Conservation (phyloP, 306 rosid genomes). For the Inga leiocalycina region DNA sequence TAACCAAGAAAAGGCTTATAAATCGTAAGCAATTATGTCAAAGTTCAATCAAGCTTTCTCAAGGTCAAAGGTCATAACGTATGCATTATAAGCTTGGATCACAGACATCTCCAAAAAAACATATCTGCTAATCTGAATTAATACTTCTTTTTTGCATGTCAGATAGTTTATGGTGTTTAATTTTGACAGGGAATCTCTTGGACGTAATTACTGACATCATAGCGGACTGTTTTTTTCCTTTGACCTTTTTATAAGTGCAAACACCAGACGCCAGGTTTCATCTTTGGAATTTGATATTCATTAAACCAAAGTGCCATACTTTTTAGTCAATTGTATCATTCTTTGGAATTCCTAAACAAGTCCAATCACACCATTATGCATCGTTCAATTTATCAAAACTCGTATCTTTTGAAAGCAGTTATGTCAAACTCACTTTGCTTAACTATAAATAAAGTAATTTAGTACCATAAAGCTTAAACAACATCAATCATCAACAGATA, state of each 20-base stretch:
- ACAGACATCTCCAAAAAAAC: too few species aligned
- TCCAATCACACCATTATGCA: not conserved
- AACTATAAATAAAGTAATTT: not conserved
- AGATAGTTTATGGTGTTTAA: too few species aligned
- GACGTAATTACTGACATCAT: not conserved
- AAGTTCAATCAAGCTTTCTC: not conserved
- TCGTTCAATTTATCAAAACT: not conserved
- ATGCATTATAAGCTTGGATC: not conserved
- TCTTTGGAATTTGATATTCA: too few species aligned
- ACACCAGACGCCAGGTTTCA: not conserved
- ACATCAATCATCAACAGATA: not conserved
- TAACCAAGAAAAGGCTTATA: too few species aligned
- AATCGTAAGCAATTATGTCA: not conserved
- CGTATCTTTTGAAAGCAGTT: not conserved
- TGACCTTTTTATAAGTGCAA: not conserved
- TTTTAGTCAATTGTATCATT: too few species aligned
- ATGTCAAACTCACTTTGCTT: not conserved
- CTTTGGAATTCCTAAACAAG: not conserved
- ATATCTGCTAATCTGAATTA: too few species aligned
- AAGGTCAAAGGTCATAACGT: not conserved
- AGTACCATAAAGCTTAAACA: not conserved
- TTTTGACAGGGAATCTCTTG: not conserved
- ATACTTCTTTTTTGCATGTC: not conserved
- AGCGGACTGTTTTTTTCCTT: too few species aligned
- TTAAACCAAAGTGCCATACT: not conserved